Evolutionary conservation across 345 rosid species (phyloP).

Genomic region (Sonneratia caseolaris): DNA sequence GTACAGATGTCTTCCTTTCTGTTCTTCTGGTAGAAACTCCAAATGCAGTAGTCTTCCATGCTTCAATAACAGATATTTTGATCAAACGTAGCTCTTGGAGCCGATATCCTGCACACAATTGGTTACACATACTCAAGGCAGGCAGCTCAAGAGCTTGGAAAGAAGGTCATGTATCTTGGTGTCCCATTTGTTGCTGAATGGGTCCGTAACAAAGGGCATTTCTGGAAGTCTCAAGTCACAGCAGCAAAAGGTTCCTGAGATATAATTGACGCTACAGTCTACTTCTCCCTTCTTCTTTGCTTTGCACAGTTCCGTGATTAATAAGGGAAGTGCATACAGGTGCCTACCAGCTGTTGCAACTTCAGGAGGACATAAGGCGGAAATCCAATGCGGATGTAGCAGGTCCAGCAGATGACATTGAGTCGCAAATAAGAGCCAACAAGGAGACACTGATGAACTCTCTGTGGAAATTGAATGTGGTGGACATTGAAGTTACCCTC

Average conservation of each 20-base stretch:
- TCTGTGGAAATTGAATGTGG: constrained; percentile 80
- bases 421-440: constrained; percentile 56
- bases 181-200: constrained; percentile 62
- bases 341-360: constrained; percentile 80
- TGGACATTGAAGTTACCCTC: constrained; percentile 79
- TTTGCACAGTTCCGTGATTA: neutral
- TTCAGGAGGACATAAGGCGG: constrained; percentile 67
- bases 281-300: neutral
- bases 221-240: constrained; percentile 65
- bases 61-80: neutral
- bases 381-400: constrained; percentile 54
- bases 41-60: neutral
- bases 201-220: constrained; percentile 65
- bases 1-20: constrained; percentile 16
- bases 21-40: neutral
- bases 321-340: constrained; percentile 31
- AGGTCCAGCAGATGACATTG: constrained; percentile 48
- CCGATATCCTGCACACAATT: constrained; percentile 42
- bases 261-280: neutral
- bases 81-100: constrained; percentile 40
- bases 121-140: constrained; percentile 56
- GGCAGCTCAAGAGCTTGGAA: constrained; percentile 65
- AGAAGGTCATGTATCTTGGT: constrained; percentile 60
- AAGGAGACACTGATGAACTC: constrained; percentile 76
- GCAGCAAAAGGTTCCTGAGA: constrained; percentile 51